Evolutionary conservation across 2,329 filamentous ascomycete genomes (phyloP).

Genomic region (Ophiostoma angusticollis): DNA sequence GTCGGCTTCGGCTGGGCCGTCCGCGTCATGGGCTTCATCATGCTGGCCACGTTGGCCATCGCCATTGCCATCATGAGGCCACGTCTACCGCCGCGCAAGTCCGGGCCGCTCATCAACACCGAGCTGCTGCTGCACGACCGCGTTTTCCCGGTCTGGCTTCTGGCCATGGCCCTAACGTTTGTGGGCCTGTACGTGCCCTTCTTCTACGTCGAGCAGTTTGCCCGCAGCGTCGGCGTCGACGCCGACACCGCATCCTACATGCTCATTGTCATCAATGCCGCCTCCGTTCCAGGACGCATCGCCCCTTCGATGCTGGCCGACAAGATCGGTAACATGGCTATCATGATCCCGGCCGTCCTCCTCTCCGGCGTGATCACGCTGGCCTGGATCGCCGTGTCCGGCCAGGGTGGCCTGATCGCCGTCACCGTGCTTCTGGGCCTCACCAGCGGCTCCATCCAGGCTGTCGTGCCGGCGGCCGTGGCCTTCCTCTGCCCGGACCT

Average conservation of each 20-base stretch:
- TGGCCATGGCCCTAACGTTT: slow-evolving; percentile 9
- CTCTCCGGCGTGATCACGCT: slow-evolving; percentile 5
- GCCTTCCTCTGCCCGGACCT: slow-evolving; percentile 25
- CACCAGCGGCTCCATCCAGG: slow-evolving; percentile 22
- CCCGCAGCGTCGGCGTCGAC: slow-evolving; percentile 1
- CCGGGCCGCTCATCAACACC: slow-evolving; percentile 11
- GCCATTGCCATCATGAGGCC: slow-evolving; percentile 8
- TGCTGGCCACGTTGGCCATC: slow-evolving; percentile 9
- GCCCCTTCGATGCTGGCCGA: slow-evolving; percentile 8
- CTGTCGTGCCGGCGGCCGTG: slow-evolving; percentile 27
- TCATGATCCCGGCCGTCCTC: slow-evolving; percentile 6
- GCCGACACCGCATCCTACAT: slow-evolving; percentile 7
- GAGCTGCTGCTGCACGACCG: slow-evolving; percentile 8
- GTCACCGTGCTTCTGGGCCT: slow-evolving; percentile 23
- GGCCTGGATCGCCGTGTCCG: slow-evolving; percentile 18
- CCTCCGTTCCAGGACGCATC: slow-evolving; percentile 10
- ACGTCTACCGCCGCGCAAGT: slow-evolving; percentile 10
- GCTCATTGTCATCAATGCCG: slow-evolving; percentile 10
- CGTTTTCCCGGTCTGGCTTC: slow-evolving; percentile 6
- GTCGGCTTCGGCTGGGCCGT: slow-evolving; percentile 17
- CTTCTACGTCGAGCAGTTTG: slow-evolving; percentile 10
- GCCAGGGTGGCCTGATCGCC: slow-evolving; percentile 18
- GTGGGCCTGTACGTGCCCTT: slow-evolving; percentile 9
- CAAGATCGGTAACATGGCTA: slow-evolving; percentile 6
- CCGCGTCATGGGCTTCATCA: slow-evolving; percentile 13